These are phyloP conservation scores for Pilasporangium apinafurcum DNA, from an alignment of 352 stramenopile genomes.

Conservation along the genomic window DNA sequence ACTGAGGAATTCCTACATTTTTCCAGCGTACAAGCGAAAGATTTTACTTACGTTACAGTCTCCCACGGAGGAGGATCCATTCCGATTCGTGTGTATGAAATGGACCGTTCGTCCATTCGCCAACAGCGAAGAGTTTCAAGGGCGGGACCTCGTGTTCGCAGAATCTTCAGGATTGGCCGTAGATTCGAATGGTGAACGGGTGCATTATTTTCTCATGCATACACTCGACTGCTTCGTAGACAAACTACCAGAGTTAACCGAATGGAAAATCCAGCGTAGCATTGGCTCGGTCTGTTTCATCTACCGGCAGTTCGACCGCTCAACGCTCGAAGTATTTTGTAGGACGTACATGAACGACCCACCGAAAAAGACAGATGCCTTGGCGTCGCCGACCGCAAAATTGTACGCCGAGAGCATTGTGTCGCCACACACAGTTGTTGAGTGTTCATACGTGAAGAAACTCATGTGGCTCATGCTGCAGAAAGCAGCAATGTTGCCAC, in stretches of 20 bases:
- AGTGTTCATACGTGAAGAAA: slow-evolving; percentile 32
- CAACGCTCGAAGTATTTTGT: slow-evolving; percentile 30
- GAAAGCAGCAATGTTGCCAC: slow-evolving; percentile 4
- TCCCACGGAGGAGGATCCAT: slow-evolving; percentile 25
- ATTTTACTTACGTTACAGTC: slow-evolving; percentile 28
- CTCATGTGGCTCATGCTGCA: slow-evolving; percentile 23
- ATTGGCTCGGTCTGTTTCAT: slow-evolving; percentile 48
- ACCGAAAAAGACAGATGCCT: slow-evolving; percentile 23
- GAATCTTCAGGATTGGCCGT: slow-evolving; percentile 27
- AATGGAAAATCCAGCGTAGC: slow-evolving; percentile 27
- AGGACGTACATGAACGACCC: slow-evolving; percentile 34
- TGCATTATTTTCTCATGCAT: slow-evolving; percentile 49
- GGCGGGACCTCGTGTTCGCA: slow-evolving; percentile 43
- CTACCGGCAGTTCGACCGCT: slow-evolving; percentile 20
- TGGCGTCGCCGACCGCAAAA: not conserved
- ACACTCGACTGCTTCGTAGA: slow-evolving; percentile 29
- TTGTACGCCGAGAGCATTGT: not conserved
- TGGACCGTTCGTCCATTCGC: slow-evolving; percentile 48
- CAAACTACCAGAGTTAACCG: slow-evolving; percentile 23
- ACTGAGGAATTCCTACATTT: slow-evolving; percentile 34
- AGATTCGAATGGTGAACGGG: slow-evolving; percentile 23
- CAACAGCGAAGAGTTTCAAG: slow-evolving; percentile 28
- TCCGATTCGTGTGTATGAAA: slow-evolving; percentile 42
- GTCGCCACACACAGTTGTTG: slow-evolving; percentile 13
- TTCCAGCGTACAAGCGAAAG: slow-evolving; percentile 31